Evolutionary conservation across 768 basidiomycete species (phyloP).

Genomic region (Gymnopilus dilepis): DNA sequence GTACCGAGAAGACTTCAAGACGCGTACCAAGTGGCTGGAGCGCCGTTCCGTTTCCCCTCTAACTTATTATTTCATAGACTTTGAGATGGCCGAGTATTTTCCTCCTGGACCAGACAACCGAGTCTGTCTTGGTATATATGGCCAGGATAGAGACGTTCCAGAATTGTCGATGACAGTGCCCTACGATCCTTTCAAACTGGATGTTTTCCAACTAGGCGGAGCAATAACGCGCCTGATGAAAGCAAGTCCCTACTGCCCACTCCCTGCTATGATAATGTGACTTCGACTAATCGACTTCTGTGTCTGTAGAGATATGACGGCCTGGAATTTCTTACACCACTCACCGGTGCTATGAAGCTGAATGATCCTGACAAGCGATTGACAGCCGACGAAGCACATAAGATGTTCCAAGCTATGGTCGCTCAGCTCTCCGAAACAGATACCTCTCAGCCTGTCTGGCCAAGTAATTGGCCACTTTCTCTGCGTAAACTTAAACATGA

Average conservation of each 20-base stretch:
- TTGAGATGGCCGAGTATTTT: slow-evolving; percentile 24
- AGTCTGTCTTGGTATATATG: slow-evolving; percentile 16
- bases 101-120: background rate
- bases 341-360: background rate
- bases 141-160: slow-evolving; percentile 30
- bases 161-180: slow-evolving; percentile 27
- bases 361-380: background rate
- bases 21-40: slow-evolving; percentile 6
- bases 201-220: slow-evolving; percentile 33
- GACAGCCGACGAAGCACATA: background rate
- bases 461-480: background rate
- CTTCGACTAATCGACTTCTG: background rate
- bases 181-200: slow-evolving; percentile 36
- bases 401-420: background rate
- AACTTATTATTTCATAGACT: slow-evolving; percentile 35
- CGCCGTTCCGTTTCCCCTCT: slow-evolving; percentile 29
- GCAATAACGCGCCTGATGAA: slow-evolving; percentile 9
- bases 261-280: background rate
- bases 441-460: slow-evolving; percentile 1
- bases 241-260: background rate
- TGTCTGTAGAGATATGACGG: no score
- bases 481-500: background rate
- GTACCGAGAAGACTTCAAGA: slow-evolving; percentile 1
- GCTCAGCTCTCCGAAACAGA: background rate
- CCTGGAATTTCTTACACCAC: background rate